phyloP scores from a whole-genome alignment of 768 basidiomycete genomes.

The Lactarius quietus region DNA sequence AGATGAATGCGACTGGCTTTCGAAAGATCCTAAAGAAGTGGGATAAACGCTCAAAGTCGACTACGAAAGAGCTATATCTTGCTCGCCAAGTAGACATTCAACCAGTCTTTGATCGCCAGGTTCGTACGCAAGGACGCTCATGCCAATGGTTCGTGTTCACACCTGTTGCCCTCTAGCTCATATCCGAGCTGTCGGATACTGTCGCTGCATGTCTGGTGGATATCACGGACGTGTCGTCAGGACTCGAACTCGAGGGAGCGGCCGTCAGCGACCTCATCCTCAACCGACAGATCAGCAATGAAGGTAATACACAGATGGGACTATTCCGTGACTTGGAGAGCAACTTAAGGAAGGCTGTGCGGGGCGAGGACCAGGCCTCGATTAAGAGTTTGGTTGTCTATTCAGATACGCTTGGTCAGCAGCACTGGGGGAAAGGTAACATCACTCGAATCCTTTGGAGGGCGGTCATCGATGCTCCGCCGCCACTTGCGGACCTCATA shows the following conservation, averaged over 20 bases:
- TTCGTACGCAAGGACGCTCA: slow-evolving; percentile 34
- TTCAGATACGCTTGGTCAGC: slow-evolving; percentile 62
- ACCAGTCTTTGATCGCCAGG: slow-evolving; percentile 95
- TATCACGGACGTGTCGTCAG: slow-evolving; percentile 70
- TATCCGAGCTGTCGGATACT: slow-evolving; percentile 91
- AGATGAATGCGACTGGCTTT: slow-evolving; percentile 95
- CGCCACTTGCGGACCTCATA: slow-evolving; percentile 69
- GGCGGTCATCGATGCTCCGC: slow-evolving; percentile 76
- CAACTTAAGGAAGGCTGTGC: slow-evolving; percentile 76
- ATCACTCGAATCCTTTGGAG: slow-evolving; percentile 96
- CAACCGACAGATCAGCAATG: slow-evolving; percentile 64
- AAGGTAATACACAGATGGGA: slow-evolving; percentile 57
- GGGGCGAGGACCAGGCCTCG: slow-evolving; percentile 52
- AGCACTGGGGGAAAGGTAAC: slow-evolving; percentile 57
- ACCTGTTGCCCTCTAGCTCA: slow-evolving; percentile 51
- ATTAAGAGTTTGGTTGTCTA: slow-evolving; percentile 68
- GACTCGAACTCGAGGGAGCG: slow-evolving; percentile 73
- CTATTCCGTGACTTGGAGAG: slow-evolving; percentile 87
- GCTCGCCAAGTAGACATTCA: slow-evolving; percentile 98
- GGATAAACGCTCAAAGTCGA: slow-evolving; percentile 93
- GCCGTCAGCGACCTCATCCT: slow-evolving; percentile 69
- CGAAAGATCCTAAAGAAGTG: slow-evolving; percentile 98
- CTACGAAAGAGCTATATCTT: slow-evolving; percentile 95
- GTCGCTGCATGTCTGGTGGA: slow-evolving; percentile 81
- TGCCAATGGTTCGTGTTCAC: background rate